phyloP scores from a whole-genome alignment of 768 basidiomycete genomes.

The Pleurotus cornucopiae region DNA sequence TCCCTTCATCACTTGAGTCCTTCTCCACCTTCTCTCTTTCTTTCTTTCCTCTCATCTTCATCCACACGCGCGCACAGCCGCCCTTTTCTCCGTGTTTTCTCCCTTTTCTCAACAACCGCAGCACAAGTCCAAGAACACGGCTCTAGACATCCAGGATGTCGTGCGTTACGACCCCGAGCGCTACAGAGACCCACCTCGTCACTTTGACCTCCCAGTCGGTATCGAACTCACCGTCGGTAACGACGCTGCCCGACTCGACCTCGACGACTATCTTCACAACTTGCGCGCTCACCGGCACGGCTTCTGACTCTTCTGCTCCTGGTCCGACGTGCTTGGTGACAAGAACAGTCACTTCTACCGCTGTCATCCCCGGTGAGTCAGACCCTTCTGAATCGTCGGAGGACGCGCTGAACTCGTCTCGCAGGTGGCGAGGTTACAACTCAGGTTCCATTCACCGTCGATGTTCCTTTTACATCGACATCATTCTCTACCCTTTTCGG shows the following conservation, averaged over 20 bases:
- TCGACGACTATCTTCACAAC: neutral
- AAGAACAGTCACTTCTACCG: constrained; percentile 21
- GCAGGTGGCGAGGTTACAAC: neutral
- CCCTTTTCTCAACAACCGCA: neutral
- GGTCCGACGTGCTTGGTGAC: constrained; percentile 10
- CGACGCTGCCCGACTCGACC: constrained; percentile 3
- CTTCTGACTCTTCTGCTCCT: constrained; percentile 2
- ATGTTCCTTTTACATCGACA: constrained; percentile 25
- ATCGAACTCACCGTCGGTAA: neutral
- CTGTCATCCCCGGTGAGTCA: constrained; percentile 30
- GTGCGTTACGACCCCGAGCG: constrained; percentile 4
- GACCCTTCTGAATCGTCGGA: neutral
- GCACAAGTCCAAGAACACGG: neutral
- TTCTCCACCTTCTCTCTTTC: constrained; percentile 17
- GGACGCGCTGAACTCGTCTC: neutral
- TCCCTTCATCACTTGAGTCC: constrained; percentile 20
- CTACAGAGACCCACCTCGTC: constrained; percentile 1
- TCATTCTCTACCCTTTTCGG: constrained; percentile 38
- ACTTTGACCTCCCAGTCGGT: constrained; percentile 3
- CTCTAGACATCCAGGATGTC: neutral
- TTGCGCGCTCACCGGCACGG: neutral
- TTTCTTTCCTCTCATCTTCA: constrained; percentile 3
- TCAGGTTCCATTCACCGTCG: constrained; percentile 30
- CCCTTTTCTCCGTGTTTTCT: neutral
- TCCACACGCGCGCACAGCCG: neutral